Percentiles rank a stretch among this genome's conserved stretches.
Evolutionary conservation across 2,329 filamentous ascomycete species (phyloP).

Genomic region (Ophiostoma angusticollis): DNA sequence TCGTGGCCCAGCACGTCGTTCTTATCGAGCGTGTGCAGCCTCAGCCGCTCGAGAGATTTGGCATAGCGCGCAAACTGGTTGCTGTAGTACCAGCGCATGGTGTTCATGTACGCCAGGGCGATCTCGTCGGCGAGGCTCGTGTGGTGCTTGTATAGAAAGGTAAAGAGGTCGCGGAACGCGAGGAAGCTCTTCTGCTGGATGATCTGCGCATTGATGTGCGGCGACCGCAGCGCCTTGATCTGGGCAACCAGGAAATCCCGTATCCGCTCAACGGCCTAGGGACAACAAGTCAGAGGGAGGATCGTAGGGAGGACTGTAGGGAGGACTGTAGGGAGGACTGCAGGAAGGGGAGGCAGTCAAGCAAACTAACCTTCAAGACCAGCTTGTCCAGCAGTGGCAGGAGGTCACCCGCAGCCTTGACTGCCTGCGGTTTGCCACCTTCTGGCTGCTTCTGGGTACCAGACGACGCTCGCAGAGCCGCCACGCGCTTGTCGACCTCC

Average conservation of each 20-base stretch:
- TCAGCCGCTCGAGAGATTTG: conserved; percentile 70
- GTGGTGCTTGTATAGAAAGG: conserved; percentile 74
- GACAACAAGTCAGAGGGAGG: not conserved
- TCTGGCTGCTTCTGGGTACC: conserved; percentile 24
- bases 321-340: too few species aligned
- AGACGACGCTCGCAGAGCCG: conserved; percentile 43
- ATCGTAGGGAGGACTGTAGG: too few species aligned
- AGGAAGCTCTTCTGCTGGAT: conserved; percentile 90
- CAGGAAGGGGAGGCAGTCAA: not conserved
- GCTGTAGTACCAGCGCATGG: conserved; percentile 96
- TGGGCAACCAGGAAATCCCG: conserved; percentile 89
- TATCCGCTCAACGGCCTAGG: conserved; percentile 76
- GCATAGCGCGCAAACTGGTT: conserved; percentile 86
- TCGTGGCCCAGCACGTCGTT: conserved; percentile 75
- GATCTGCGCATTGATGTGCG: conserved; percentile 92
- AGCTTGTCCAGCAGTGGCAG: conserved; percentile 76
- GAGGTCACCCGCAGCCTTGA: conserved; percentile 72
- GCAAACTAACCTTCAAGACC: conserved; percentile 52
- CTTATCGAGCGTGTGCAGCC: conserved; percentile 69
- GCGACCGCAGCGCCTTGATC: conserved; percentile 85
- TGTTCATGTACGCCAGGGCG: conserved; percentile 86
- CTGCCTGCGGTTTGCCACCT: conserved; percentile 27
- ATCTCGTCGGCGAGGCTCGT: conserved; percentile 79
- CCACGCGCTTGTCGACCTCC: conserved; percentile 70
- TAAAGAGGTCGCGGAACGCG: conserved; percentile 75